phyloP scores from a whole-genome alignment of 1,284 basidiomycete species.

The Fomitopsis schrenkii region DNA sequence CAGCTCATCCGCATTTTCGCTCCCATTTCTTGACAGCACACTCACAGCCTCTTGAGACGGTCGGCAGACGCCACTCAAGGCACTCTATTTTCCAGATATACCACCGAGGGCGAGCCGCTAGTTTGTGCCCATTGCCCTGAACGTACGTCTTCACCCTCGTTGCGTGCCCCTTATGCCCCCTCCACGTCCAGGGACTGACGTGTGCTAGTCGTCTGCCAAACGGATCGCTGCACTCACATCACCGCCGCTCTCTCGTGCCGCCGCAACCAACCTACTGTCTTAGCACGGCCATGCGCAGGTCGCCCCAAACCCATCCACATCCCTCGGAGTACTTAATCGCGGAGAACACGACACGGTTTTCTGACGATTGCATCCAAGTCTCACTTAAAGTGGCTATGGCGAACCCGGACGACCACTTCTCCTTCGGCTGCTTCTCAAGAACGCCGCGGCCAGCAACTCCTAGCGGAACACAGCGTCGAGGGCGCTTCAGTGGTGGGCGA shows the following conservation, averaged over 20 bases:
- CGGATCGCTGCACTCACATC: conserved; percentile 9
- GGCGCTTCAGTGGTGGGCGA: conserved; percentile 75
- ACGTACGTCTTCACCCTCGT: conserved; percentile 1
- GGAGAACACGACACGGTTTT: conserved; percentile 22
- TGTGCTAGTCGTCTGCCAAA: conserved; percentile 5
- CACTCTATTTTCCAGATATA: conserved; percentile 12
- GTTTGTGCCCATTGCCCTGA: conserved; percentile 16
- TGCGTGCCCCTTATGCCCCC: conserved; percentile 10
- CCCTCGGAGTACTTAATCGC: conserved; percentile 25
- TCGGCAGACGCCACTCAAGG: background rate
- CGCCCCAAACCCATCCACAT: conserved; percentile 1
- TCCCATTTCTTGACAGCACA: conserved; percentile 12
- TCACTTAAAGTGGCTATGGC: conserved; percentile 30
- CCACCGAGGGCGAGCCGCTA: conserved; percentile 8
- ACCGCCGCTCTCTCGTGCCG: conserved; percentile 5
- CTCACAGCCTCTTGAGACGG: conserved; percentile 12
- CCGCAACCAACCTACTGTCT: background rate
- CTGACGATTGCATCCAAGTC: conserved; percentile 28
- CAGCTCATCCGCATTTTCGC: conserved; percentile 8
- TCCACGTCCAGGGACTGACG: conserved; percentile 12
- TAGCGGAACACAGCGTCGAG: conserved; percentile 23
- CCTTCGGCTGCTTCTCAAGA: conserved; percentile 30
- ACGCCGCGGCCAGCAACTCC: conserved; percentile 24
- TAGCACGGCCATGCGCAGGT: background rate
- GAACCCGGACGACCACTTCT: conserved; percentile 30